Percentiles rank a stretch among this genome's conserved stretches.
These are phyloP conservation scores for Plasmodium vivax DNA, from an alignment of 169 alveolate species.

Conservation along the genomic window DNA sequence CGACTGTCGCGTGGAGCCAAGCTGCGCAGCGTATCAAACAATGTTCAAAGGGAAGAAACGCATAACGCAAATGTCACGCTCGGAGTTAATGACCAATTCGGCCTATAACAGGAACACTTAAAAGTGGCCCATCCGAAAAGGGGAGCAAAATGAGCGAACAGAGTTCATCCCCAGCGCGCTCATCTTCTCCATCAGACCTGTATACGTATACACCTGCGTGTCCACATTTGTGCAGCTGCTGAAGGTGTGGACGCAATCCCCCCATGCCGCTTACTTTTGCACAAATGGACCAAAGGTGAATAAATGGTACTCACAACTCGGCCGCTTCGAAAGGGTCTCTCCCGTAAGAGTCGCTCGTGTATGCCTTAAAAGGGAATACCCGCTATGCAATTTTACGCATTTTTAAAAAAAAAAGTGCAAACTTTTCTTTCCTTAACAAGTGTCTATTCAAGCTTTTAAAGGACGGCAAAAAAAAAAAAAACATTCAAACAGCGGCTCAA, in stretches of 20 bases:
- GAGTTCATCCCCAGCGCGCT: not conserved
- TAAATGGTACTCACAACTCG: not conserved
- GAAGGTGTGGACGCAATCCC: not conserved
- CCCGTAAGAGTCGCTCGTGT: not conserved
- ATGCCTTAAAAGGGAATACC: not conserved
- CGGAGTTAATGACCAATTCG: not conserved
- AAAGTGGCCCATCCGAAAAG: not conserved
- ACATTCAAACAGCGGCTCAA: too few relatives aligned
- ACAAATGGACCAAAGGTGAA: not conserved
- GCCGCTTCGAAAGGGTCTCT: not conserved
- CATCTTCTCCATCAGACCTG: not conserved
- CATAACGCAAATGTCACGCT: not conserved
- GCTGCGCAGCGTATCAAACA: not conserved
- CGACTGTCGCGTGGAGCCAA: not conserved
- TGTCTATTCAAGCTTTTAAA: not conserved
- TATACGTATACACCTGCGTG: not conserved
- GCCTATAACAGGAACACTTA: not conserved
- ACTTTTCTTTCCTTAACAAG: not conserved
- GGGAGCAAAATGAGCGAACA: not conserved
- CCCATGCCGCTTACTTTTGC: not conserved
- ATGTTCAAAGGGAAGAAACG: not conserved
- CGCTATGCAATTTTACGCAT: not conserved
- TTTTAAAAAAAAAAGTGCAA: not conserved
- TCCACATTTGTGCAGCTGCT: not conserved
- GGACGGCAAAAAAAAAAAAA: not conserved